These are phyloP conservation scores for Camellia oleifera DNA, from an alignment of 179 eudicot genomes.

Conservation along the genomic window DNA sequence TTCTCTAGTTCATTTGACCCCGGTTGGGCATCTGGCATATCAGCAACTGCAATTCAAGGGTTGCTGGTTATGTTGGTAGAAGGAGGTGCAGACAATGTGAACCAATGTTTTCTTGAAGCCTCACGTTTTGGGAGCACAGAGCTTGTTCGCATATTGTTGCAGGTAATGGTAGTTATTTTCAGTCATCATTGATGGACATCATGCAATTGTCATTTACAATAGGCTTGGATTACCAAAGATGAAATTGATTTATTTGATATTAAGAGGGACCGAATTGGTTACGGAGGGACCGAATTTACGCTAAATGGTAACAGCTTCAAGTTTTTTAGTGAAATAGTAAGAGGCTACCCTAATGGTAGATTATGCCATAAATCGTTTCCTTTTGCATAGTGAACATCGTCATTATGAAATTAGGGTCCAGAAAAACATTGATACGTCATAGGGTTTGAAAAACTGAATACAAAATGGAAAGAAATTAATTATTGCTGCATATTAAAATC, in stretches of 20 bases:
- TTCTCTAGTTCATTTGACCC: conserved; percentile 98
- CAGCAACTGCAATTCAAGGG: conserved; percentile 91
- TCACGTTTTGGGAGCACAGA: conserved; percentile 99
- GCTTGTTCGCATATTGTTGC: conserved; percentile 87
- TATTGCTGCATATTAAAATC: background rate
- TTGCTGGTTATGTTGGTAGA: conserved; percentile 89
- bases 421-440: background rate
- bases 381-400: background rate
- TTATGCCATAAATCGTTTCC: background rate
- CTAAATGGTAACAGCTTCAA: background rate
- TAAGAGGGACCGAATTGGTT: too few species aligned
- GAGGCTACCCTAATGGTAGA: background rate
- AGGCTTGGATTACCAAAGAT: too few species aligned
- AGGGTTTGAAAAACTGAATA: background rate
- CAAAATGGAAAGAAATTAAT: conserved; percentile 3
- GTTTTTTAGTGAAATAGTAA: background rate
- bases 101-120: conserved; percentile 98
- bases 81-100: conserved; percentile 98
- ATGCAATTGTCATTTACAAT: background rate
- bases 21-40: conserved; percentile 94
- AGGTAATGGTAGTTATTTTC: conserved; percentile 47
- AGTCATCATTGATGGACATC: background rate
- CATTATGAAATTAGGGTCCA: background rate
- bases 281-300: too few species aligned
- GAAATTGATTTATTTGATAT: too few species aligned